phyloP scores from a whole-genome alignment of 169 alveolate genomes.

The Plasmodium vivax region DNA sequence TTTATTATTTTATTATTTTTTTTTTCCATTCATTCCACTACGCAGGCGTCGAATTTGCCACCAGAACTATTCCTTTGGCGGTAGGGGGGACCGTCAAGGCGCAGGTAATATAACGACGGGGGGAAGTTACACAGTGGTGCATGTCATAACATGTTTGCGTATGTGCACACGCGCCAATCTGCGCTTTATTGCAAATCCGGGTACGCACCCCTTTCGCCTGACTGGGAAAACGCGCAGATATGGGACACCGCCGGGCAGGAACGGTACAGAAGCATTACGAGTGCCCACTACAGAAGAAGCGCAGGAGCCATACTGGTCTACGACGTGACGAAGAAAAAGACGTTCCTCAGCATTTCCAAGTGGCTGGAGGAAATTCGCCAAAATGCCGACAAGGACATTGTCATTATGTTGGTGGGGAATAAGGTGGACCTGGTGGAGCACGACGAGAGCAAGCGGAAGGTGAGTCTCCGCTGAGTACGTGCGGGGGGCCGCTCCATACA shows the following conservation, averaged over 20 bases:
- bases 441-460: conserved; percentile 93
- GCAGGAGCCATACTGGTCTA: conserved; percentile 97
- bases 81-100: conserved; percentile 97
- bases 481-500: too few species aligned
- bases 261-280: conserved; percentile 94
- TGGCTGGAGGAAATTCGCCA: conserved; percentile 97
- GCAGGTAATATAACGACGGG: conserved; percentile 89
- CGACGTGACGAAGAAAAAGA: conserved; percentile 92
- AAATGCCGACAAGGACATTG: conserved; percentile 98
- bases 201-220: background rate
- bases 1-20: too few species aligned
- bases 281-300: conserved; percentile 96
- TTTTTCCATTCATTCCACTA: background rate
- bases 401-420: conserved; percentile 98
- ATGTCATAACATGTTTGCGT: background rate
- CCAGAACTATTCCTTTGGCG: conserved; percentile 96
- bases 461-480: conserved; percentile 21
- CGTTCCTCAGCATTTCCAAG: conserved; percentile 91
- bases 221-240: conserved; percentile 87
- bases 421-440: conserved; percentile 96
- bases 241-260: conserved; percentile 97
- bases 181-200: background rate
- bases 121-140: background rate
- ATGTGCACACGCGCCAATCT: background rate
- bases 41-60: conserved; percentile 97